phyloP scores from a whole-genome alignment of 148 eudicot genomes.

The Dysphania ambrosioides region DNA sequence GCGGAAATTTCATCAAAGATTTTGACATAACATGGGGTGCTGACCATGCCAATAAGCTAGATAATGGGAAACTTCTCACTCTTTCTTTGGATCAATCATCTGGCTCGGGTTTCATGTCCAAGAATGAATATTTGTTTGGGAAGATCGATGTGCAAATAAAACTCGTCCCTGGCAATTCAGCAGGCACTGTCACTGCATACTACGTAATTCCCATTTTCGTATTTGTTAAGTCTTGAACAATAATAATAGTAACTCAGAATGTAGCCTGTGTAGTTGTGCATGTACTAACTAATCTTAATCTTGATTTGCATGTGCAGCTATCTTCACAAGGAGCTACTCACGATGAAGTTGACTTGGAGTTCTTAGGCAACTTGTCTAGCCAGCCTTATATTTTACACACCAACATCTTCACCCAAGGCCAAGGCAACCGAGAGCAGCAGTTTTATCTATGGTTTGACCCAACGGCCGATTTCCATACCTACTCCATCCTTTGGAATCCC shows the following conservation, averaged over 20 bases:
- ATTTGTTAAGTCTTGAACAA: background rate
- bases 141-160: constrained; percentile 23
- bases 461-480: constrained; percentile 27
- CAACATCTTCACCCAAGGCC: constrained; percentile 28
- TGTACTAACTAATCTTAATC: background rate
- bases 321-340: constrained; percentile 30
- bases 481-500: constrained; percentile 33
- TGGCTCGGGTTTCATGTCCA: constrained; percentile 19
- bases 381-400: constrained; percentile 30
- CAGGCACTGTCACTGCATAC: constrained; percentile 23
- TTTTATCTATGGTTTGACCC: constrained; percentile 35
- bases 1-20: constrained; percentile 16
- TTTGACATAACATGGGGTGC: constrained; percentile 25
- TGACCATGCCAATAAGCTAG: constrained; percentile 12
- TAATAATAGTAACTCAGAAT: too few species aligned
- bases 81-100: constrained; percentile 21
- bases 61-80: constrained; percentile 22
- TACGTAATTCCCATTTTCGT: background rate
- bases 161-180: constrained; percentile 26
- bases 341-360: constrained; percentile 34
- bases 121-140: constrained; percentile 18
- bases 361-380: constrained; percentile 28
- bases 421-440: constrained; percentile 33
- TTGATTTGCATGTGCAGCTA: constrained; percentile 16
- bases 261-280: too few species aligned